phyloP scores from a whole-genome alignment of 108 stramenopile species.

The Schizochytrium sp. region DNA sequence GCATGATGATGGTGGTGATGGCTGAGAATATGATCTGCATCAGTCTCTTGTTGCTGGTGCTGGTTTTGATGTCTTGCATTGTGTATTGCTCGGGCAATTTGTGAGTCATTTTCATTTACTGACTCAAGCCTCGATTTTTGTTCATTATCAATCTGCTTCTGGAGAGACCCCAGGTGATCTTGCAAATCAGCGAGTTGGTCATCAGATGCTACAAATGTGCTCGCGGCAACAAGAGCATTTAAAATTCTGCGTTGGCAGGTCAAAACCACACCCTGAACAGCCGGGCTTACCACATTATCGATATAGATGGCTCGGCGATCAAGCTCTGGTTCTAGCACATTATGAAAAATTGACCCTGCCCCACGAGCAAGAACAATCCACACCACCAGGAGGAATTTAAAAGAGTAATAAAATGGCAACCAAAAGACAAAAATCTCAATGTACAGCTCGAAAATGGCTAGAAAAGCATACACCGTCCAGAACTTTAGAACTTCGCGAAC shows the following conservation, averaged over 20 bases:
- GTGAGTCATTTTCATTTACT: no score
- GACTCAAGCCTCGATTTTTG: not conserved
- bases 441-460: slow-evolving; percentile 44
- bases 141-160: not conserved
- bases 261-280: not conserved
- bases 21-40: not conserved
- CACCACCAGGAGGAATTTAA: slow-evolving; percentile 46
- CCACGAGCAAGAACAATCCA: slow-evolving; percentile 25
- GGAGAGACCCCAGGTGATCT: slow-evolving; percentile 20
- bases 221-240: not conserved
- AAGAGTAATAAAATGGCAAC: slow-evolving; percentile 54
- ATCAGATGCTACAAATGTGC: not conserved
- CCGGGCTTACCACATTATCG: not conserved
- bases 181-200: not conserved
- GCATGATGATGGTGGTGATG: not conserved
- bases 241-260: not conserved
- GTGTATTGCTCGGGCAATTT: no score
- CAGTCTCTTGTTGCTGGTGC: not conserved
- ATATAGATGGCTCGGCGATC: not conserved
- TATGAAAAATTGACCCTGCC: not conserved
- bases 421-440: slow-evolving; percentile 53
- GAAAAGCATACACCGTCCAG: slow-evolving; percentile 37
- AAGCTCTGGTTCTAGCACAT: slow-evolving; percentile 24
- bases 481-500: slow-evolving; percentile 53
- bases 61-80: no score